phyloP scores from a whole-genome alignment of 2,329 filamentous ascomycete species.

The Penicillium hesseltinei region DNA sequence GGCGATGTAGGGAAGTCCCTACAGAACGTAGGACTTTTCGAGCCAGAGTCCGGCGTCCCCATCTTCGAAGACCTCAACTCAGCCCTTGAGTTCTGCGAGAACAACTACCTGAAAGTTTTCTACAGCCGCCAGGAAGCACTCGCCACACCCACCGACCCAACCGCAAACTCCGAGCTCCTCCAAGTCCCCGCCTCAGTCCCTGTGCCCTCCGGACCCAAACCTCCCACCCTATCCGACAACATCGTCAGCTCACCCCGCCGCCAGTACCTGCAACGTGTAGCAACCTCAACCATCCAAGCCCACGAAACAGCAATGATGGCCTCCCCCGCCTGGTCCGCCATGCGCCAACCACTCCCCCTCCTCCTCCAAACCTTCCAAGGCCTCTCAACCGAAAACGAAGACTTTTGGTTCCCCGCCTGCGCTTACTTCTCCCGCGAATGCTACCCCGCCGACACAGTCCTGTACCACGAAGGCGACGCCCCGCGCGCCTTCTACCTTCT shows the following conservation, averaged over 20 bases:
- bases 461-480: slow-evolving; percentile 75
- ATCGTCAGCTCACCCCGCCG: slow-evolving; percentile 74
- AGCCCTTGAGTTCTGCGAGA: slow-evolving; percentile 90
- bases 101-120: slow-evolving; percentile 80
- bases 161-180: slow-evolving; percentile 6
- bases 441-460: slow-evolving; percentile 65
- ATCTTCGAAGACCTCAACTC: slow-evolving; percentile 90
- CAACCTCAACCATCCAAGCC: slow-evolving; percentile 66
- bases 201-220: slow-evolving; percentile 12
- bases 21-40: slow-evolving; percentile 77
- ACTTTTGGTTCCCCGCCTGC: slow-evolving; percentile 86
- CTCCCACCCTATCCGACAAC: slow-evolving; percentile 47
- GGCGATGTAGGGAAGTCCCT: slow-evolving; percentile 75
- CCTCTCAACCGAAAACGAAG: slow-evolving; percentile 79
- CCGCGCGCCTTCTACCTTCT: slow-evolving; percentile 87
- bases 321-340: slow-evolving; percentile 72
- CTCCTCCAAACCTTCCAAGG: slow-evolving; percentile 95
- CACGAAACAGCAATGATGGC: slow-evolving; percentile 52
- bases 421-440: slow-evolving; percentile 72
- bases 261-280: slow-evolving; percentile 73
- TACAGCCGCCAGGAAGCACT: slow-evolving; percentile 65
- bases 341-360: slow-evolving; percentile 85
- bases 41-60: slow-evolving; percentile 69
- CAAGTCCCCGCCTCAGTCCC: slow-evolving; percentile 30
- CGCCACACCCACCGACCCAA: slow-evolving; percentile 18